These are phyloP conservation scores for Penicillium mononematosum DNA, from an alignment of 495 filamentous ascomycete species.

Conservation along the genomic window DNA sequence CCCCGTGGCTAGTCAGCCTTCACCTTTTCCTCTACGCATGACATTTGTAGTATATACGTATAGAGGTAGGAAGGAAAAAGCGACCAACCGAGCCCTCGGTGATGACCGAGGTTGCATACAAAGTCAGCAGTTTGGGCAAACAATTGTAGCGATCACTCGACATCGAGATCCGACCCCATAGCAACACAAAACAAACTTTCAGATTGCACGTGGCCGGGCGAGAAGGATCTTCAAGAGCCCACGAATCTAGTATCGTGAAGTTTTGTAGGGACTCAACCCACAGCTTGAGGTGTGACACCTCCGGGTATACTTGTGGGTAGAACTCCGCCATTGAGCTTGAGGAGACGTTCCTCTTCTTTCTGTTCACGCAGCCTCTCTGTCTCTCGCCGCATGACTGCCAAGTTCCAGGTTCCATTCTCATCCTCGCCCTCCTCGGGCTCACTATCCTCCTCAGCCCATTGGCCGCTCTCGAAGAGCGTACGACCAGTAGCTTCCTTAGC, in stretches of 20 bases:
- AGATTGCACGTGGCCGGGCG: slow-evolving; percentile 22
- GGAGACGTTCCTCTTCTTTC: slow-evolving; percentile 48
- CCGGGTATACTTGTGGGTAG: slow-evolving; percentile 17
- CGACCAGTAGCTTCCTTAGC: slow-evolving; percentile 95
- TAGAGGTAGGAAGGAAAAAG: slow-evolving; percentile 8
- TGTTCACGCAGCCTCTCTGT: slow-evolving; percentile 58
- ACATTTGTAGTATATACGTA: slow-evolving; percentile 12
- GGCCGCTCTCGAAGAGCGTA: slow-evolving; percentile 92
- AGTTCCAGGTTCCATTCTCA: slow-evolving; percentile 65
- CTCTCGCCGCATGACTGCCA: slow-evolving; percentile 70
- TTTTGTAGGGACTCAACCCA: slow-evolving; percentile 30
- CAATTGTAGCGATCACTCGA: slow-evolving; percentile 27
- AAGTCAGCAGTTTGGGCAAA: slow-evolving; percentile 10
- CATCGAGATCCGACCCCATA: slow-evolving; percentile 28
- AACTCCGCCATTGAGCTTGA: slow-evolving; percentile 32
- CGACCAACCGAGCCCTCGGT: slow-evolving; percentile 15
- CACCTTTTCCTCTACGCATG: slow-evolving; percentile 11
- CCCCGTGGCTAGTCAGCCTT: slow-evolving; percentile 19
- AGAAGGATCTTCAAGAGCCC: slow-evolving; percentile 33
- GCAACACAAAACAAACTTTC: slow-evolving; percentile 22
- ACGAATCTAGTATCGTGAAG: slow-evolving; percentile 31
- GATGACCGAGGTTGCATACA: slow-evolving; percentile 21
- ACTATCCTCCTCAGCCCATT: slow-evolving; percentile 74
- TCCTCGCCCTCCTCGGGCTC: slow-evolving; percentile 59
- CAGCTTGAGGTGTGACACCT: slow-evolving; percentile 26